A percentile compares a stretch with the other conserved stretches of the same genome.
phyloP scores from a whole-genome alignment of 106 monocot species.

The Allium fistulosum region DNA sequence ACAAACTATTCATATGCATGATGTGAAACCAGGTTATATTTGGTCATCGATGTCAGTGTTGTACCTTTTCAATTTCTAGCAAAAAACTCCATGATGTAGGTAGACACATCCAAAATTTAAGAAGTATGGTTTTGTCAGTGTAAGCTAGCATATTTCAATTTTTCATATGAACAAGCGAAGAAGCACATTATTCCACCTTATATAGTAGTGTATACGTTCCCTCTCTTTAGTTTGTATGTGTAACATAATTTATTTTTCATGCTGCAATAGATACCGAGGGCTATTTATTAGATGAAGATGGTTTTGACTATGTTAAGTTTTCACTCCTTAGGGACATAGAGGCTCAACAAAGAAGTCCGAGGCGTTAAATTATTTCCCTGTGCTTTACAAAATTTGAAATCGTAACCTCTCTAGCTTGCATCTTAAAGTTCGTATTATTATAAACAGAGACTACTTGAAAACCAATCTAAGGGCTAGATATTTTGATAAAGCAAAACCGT shows the following conservation, averaged over 20 bases:
- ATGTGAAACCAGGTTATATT: too few species aligned
- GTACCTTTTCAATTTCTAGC: too few species aligned
- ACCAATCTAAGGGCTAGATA: conserved; percentile 85
- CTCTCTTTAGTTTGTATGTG: too few species aligned
- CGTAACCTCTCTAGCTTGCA: not conserved
- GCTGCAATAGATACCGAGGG: conserved; percentile 80
- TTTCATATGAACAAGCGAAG: too few species aligned
- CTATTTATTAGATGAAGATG: conserved; percentile 91
- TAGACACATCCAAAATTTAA: too few species aligned
- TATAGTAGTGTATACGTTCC: too few species aligned
- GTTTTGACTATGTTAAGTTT: conserved; percentile 89
- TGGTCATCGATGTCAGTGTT: too few species aligned
- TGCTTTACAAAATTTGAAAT: conserved; percentile 3
- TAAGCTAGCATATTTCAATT: too few species aligned
- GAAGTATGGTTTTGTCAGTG: too few species aligned
- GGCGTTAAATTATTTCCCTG: conserved; percentile 26
- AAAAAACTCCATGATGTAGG: too few species aligned
- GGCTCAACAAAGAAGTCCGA: conserved; percentile 86
- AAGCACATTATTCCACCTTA: too few species aligned
- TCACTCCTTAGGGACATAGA: conserved; percentile 86
- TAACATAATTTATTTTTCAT: not conserved
- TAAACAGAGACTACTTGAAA: conserved; percentile 79
- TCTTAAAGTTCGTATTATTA: not conserved
- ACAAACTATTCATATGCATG: too few species aligned
- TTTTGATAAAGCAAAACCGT: conserved; percentile 82